Evolutionary conservation across 495 filamentous ascomycete genomes (phyloP).

Genomic region (Chaetomium cochliodes): DNA sequence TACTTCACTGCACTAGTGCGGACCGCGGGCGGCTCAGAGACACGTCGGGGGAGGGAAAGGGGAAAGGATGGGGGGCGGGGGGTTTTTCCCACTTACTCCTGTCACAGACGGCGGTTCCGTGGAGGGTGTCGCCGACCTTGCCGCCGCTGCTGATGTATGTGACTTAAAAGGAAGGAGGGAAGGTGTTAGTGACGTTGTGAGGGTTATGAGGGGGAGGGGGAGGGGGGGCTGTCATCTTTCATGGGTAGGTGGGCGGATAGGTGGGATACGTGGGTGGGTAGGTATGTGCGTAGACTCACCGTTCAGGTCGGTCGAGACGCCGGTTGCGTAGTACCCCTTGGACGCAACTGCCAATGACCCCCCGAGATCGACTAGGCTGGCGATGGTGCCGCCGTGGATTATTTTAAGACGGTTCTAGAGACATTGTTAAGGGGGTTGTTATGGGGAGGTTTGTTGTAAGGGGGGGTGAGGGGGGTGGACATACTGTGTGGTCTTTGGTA

Average conservation of each 20-base stretch:
- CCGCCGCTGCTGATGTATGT: constrained; percentile 86
- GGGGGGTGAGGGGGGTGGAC: constrained; percentile 3
- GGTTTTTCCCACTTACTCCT: constrained; percentile 67
- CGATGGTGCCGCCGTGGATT: constrained; percentile 92
- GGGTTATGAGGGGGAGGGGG: too few species aligned
- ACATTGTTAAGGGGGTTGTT: neutral
- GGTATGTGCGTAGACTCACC: constrained; percentile 48
- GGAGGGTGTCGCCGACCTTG: constrained; percentile 72
- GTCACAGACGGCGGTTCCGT: constrained; percentile 71
- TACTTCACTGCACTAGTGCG: too few species aligned
- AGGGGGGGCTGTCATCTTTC: too few species aligned
- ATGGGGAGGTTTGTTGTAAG: neutral
- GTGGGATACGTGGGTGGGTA: too few species aligned
- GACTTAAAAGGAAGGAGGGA: constrained; percentile 45
- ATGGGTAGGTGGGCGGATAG: too few species aligned
- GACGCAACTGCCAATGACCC: constrained; percentile 93
- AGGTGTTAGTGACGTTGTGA: too few species aligned
- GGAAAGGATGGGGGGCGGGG: too few species aligned
- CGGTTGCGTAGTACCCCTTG: constrained; percentile 79
- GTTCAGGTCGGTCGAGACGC: constrained; percentile 90
- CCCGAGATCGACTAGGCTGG: constrained; percentile 92
- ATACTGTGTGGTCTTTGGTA: constrained; percentile 82
- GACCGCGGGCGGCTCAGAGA: too few species aligned
- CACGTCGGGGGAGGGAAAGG: neutral
- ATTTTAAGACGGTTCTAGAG: constrained; percentile 81